phyloP scores from a whole-genome alignment of 805 yeast species.

The Candida chauliodis region DNA sequence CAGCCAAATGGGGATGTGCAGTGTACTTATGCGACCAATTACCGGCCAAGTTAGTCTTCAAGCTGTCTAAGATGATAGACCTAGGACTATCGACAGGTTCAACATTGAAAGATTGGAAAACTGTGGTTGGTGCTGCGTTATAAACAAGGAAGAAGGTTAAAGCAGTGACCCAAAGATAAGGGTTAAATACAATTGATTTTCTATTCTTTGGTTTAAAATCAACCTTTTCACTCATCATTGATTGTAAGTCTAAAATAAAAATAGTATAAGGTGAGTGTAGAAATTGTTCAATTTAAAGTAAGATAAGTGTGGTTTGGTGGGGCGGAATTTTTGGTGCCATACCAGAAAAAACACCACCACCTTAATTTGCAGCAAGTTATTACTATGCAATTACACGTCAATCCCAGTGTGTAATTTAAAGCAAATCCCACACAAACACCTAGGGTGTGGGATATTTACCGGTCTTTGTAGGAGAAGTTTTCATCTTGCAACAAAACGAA shows the following conservation, averaged over 20 bases:
- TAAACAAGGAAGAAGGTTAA: not conserved
- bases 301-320: not conserved
- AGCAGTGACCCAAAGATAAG: conserved; percentile 1
- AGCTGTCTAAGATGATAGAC: conserved; percentile 20
- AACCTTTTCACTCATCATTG: conserved; percentile 2
- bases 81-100: conserved; percentile 4
- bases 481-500: no score
- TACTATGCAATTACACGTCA: no score
- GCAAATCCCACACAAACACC: no score
- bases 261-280: not conserved
- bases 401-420: no score
- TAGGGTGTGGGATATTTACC: no score
- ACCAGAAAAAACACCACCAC: not conserved
- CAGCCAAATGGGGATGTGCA: conserved; percentile 42
- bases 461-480: no score
- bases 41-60: conserved; percentile 36
- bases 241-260: not conserved
- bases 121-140: no score
- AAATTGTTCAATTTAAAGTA: no score
- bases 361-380: not conserved
- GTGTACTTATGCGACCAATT: conserved; percentile 43
- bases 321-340: not conserved
- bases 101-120: not conserved
- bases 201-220: not conserved
- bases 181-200: not conserved